These are phyloP conservation scores for Sclerotinia borealis DNA, from an alignment of 2,329 filamentous ascomycete species.

Conservation along the genomic window DNA sequence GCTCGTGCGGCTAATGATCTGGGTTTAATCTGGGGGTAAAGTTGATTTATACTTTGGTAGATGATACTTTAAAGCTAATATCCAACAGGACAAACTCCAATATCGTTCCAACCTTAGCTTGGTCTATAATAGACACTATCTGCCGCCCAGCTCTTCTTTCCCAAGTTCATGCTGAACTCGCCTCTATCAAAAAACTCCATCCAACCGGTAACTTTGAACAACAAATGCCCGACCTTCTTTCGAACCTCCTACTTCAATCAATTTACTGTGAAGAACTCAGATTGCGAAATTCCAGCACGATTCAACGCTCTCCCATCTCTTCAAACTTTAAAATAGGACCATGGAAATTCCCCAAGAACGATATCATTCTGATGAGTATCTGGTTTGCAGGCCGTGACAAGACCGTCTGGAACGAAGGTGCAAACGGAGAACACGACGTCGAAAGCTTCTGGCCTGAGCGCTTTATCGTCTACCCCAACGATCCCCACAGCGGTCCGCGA, in stretches of 20 bases:
- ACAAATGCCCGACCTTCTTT: constrained; percentile 18
- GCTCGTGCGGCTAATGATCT: constrained; percentile 19
- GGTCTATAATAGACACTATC: constrained; percentile 27
- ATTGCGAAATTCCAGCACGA: constrained; percentile 20
- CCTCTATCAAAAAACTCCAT: constrained; percentile 11
- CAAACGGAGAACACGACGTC: constrained; percentile 26
- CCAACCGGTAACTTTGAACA: not conserved
- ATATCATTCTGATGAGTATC: constrained; percentile 25
- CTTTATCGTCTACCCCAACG: constrained; percentile 32
- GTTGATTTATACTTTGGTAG: not conserved
- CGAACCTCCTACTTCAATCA: constrained; percentile 32
- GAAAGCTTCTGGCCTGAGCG: constrained; percentile 34
- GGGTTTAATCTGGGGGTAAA: constrained; percentile 26
- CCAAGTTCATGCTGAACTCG: constrained; percentile 21
- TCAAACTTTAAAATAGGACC: constrained; percentile 26
- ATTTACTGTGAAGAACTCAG: constrained; percentile 35
- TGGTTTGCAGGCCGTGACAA: constrained; percentile 22
- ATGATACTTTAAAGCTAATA: constrained; percentile 2
- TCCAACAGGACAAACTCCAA: constrained; percentile 25
- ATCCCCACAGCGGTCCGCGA: constrained; percentile 27
- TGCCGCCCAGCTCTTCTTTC: constrained; percentile 20
- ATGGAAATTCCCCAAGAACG: constrained; percentile 28
- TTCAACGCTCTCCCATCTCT: constrained; percentile 18
- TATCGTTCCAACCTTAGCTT: constrained; percentile 24
- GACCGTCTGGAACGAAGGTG: constrained; percentile 31